These are phyloP conservation scores for Kondoa subrosea DNA, from an alignment of 768 basidiomycete genomes.

Conservation along the genomic window DNA sequence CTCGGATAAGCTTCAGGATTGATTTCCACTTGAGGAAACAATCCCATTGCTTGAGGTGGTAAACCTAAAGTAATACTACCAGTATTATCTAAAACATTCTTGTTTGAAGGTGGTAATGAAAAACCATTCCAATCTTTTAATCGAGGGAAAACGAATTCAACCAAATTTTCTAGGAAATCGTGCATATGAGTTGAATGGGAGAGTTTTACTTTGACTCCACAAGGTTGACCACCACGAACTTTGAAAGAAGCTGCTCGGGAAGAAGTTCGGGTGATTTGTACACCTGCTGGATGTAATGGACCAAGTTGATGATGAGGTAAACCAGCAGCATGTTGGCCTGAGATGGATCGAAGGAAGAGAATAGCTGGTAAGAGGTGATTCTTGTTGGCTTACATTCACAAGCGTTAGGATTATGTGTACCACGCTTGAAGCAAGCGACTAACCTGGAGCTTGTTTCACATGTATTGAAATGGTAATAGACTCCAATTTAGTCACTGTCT, in stretches of 20 bases:
- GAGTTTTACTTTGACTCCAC: slow-evolving; percentile 77
- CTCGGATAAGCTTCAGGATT: slow-evolving; percentile 78
- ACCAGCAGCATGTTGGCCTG: slow-evolving; percentile 53
- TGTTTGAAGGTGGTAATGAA: slow-evolving; percentile 49
- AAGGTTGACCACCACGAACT: slow-evolving; percentile 59
- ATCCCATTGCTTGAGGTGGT: slow-evolving; percentile 59
- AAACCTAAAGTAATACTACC: slow-evolving; percentile 85
- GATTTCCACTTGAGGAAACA: slow-evolving; percentile 93
- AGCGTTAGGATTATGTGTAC: not conserved
- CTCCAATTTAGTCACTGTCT: slow-evolving; percentile 60
- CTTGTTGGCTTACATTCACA: slow-evolving; percentile 37
- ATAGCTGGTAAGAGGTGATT: slow-evolving; percentile 62
- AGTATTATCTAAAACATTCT: slow-evolving; percentile 48
- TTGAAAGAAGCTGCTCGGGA: slow-evolving; percentile 61
- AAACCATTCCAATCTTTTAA: slow-evolving; percentile 78
- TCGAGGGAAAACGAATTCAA: slow-evolving; percentile 88
- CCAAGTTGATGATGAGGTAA: slow-evolving; percentile 4
- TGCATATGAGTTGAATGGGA: slow-evolving; percentile 79
- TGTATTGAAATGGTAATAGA: slow-evolving; percentile 71
- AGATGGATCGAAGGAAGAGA: slow-evolving; percentile 70
- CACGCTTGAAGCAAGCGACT: slow-evolving; percentile 21
- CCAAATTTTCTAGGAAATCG: slow-evolving; percentile 70
- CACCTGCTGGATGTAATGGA: slow-evolving; percentile 40
- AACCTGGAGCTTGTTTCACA: slow-evolving; percentile 53
- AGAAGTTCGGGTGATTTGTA: slow-evolving; percentile 51